Conservation (phyloP, 371 early-diverging fungal species). For the Apophysomyces variabilis region DNA sequence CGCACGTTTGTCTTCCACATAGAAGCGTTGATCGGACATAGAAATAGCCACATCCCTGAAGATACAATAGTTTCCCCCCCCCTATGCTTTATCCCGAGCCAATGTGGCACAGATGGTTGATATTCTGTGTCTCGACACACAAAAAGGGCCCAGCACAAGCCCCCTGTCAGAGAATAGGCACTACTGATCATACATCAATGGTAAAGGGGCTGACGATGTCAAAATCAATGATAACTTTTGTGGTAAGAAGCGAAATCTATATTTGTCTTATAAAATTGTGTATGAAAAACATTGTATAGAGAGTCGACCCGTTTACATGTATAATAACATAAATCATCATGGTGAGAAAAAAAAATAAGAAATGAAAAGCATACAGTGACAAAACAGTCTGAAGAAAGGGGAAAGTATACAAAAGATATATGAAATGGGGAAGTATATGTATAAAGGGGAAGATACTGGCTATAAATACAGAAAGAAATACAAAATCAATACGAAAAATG, state of each 20-base stretch:
- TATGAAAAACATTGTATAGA: background rate
- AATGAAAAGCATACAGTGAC: conserved; percentile 11
- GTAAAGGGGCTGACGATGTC: background rate
- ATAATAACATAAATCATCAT: conserved; percentile 10
- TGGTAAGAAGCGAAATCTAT: background rate
- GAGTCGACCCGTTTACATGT: conserved; percentile 12
- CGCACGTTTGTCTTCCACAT: background rate
- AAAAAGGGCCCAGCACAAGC: conserved; percentile 14
- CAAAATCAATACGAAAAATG: background rate
- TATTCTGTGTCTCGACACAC: background rate
- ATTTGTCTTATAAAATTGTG: conserved; percentile 9
- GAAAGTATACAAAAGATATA: conserved; percentile 4
- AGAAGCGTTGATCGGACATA: background rate
- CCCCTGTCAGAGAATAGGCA: background rate
- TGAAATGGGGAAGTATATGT: background rate
- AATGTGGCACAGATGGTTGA: background rate
- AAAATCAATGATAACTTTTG: background rate
- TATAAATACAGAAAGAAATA: conserved; percentile 12
- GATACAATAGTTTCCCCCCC: background rate
- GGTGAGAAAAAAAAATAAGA: conserved; percentile 11
- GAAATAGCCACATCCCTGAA: background rate
- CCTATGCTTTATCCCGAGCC: background rate
- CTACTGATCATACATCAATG: too few relatives aligned
- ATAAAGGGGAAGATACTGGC: background rate
- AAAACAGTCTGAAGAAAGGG: background rate